Base-by-base conservation (phyloP, 75 land plant genomes). In the Pinus albicaulis region DNA sequence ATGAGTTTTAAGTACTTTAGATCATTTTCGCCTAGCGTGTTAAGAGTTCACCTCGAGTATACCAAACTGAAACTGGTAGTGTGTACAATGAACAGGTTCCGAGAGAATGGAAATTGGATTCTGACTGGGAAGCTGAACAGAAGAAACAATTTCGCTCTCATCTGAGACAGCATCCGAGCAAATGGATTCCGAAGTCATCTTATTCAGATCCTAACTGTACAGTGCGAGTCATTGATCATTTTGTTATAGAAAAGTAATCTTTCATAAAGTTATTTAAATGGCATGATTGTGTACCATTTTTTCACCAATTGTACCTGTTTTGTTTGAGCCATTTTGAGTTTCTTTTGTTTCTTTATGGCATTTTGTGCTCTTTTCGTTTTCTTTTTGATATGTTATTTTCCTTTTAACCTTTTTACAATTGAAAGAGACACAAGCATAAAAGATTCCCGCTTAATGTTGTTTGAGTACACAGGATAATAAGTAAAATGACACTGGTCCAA, bases 91-190 rank as follows among this genome's bases (percentile, higher is more conserved):
- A 64, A 19, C 87, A 96, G 99, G 99, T 96, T 55, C 98, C 99
- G 0, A 94, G 90, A 74, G 92, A 92, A 77, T 96, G 99, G 99
- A 86, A 88, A 73, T 76, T 96, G 75, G 99, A 96, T 81, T 87
- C 91, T 19, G 76, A 83, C 0, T 96, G 98, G 98, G 98, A 94
- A 15, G 66, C 55, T 5, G 99, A 96, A 80, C 81, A 79, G 56
- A 85, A 85, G 68, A 74, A 78, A 44, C 70, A 70, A 6, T 58
- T 77, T 59, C 65, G 75, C 31, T 85, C 88, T 65, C 82, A 92
- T 75, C 77, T 31, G 4, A 82, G 89, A 60, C 79, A 77, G 55
- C 84, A 81, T 76, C 99, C 99, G 0, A 96, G 99, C 89, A 97
- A 86, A 79, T 96, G 98, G 98, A 80, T 77, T 10, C 91, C 98